Conservation (phyloP, 2,329 filamentous ascomycete genomes). For the Colletotrichum caudatum region DNA sequence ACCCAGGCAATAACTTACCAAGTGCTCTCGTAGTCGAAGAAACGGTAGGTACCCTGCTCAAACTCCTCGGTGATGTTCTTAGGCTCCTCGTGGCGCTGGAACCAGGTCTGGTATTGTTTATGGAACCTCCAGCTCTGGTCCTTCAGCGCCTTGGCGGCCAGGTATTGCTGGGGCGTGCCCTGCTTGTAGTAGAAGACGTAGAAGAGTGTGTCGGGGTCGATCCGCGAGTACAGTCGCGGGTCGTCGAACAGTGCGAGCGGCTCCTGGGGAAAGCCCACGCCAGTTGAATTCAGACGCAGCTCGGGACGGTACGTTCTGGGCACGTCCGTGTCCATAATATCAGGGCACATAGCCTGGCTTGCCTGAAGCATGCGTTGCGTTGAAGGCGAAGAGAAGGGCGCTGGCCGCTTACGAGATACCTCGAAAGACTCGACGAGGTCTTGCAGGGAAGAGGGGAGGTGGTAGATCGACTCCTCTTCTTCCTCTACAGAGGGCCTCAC, state of each 20-base stretch:
- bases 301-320: conserved; percentile 88
- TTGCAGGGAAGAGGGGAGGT: conserved; percentile 87
- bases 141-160: conserved; percentile 96
- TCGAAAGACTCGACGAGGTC: conserved; percentile 95
- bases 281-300: conserved; percentile 78
- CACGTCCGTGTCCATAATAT: conserved; percentile 82
- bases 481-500: conserved; percentile 62
- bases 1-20: conserved; percentile 74
- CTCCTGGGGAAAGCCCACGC: conserved; percentile 90
- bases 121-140: conserved; percentile 99
- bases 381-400: conserved; percentile 71
- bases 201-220: conserved; percentile 96
- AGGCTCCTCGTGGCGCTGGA: conserved; percentile 97
- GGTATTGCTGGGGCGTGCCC: conserved; percentile 93
- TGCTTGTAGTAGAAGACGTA: conserved; percentile 99
- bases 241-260: conserved; percentile 94
- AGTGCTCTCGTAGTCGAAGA: conserved; percentile 99
- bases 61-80: conserved; percentile 99
- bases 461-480: conserved; percentile 90
- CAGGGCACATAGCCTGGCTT: conserved; percentile 80
- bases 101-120: conserved; percentile 99
- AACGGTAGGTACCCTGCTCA: conserved; percentile 98
- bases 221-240: conserved; percentile 84
- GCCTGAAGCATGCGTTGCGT: conserved; percentile 80
- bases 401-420: conserved; percentile 77